Base-by-base conservation (phyloP, 805 yeast species). In the Candida awuae region DNA sequence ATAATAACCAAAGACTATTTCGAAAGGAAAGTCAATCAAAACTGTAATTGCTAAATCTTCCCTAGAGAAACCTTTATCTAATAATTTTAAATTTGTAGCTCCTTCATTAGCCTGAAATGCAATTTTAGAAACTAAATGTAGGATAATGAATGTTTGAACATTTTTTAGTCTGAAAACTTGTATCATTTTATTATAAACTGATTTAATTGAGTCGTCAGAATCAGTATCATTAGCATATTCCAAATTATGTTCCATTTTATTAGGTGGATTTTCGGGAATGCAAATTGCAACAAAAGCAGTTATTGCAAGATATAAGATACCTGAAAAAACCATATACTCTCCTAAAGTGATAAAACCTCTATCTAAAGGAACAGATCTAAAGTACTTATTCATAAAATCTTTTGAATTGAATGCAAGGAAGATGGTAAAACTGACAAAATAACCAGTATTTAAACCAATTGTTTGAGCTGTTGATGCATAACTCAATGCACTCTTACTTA, bases 381-480 rank as follows among this genome's bases (percentile, higher is more conserved):
- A 61, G 58, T 86, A 90, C 54, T 77, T 81, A 59, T 92, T 88
- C 34, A 94, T 90, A 56, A 92, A 90, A 49, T 87, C 95, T 3
- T 88, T 84, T 1, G 97, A 87, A 54, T 84, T 87, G 52, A 92
- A 72, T 0, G 97, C 92, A 40, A 92, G 62, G 47, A 90, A 92
- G 3, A 92, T 83, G 0, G 98, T 92, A 57, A 92, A 92, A 7
- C 94, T 80, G 43, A 83, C 61, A 55, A 92, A 92, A 56, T 90
- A 92, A 17, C 98, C 98, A 3, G 90, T 71, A 62, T 92, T 92
- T 45, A 92, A 70, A 0, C 98, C 98, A 33, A 92, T 76, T 0
- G 98, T 92, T 61, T 92, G 98, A 0, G 98, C 98, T 0, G 98
- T 92, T 4, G 95, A 84, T 0, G 98, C 97, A 64, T 77, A 92